A percentile compares a stretch with the other conserved stretches of the same genome.
These are phyloP conservation scores for Colletotrichum sp. DNA, from an alignment of 2,329 filamentous ascomycete genomes.

Conservation along the genomic window DNA sequence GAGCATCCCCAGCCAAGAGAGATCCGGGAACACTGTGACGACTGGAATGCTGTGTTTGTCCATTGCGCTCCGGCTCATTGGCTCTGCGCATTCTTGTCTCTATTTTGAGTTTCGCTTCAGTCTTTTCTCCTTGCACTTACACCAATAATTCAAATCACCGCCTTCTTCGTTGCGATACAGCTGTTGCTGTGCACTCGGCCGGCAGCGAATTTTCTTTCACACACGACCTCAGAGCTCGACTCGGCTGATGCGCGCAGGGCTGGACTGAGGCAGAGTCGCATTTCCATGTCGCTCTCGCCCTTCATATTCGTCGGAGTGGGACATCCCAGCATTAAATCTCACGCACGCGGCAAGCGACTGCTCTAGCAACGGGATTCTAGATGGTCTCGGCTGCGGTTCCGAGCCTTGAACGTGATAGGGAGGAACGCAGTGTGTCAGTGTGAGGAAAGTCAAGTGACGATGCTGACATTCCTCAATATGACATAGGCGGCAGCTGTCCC, in stretches of 20 bases:
- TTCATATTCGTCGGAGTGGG: not conserved
- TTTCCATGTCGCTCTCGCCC: not conserved
- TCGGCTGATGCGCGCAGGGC: not conserved
- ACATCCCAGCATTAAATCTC: not conserved
- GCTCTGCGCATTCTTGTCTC: not conserved
- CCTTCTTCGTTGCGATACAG: not conserved
- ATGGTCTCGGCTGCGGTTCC: not conserved
- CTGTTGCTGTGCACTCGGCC: not conserved
- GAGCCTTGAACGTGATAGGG: not conserved
- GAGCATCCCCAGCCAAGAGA: not conserved
- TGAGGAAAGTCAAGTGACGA: slow-evolving; percentile 7
- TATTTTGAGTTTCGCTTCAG: not conserved
- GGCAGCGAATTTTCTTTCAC: not conserved
- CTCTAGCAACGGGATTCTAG: not conserved
- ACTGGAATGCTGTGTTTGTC: not conserved
- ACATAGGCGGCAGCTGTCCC: not conserved
- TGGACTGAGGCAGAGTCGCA: not conserved
- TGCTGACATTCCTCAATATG: not conserved
- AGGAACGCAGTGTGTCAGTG: not conserved
- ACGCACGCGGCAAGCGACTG: not conserved
- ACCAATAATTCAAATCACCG: not conserved
- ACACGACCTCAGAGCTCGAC: not conserved
- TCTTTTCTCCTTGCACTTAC: not conserved
- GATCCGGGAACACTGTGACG: not conserved
- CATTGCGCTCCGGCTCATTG: not conserved